A percentile compares a stretch with the other conserved stretches of the same genome.
phyloP scores from a whole-genome alignment of 148 eudicot species.

The Chenopodium formosanum region DNA sequence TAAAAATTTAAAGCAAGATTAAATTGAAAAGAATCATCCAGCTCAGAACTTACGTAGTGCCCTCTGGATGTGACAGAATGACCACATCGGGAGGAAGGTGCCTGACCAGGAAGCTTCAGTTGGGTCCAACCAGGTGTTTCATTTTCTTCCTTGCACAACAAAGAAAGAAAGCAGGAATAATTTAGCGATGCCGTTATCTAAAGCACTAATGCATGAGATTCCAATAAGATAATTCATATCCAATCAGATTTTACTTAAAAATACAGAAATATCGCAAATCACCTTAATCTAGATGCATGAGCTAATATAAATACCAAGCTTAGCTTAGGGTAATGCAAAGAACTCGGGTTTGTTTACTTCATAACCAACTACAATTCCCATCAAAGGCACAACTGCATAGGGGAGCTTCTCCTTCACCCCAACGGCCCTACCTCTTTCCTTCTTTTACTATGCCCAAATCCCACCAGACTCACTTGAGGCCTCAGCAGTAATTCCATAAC shows the following conservation, averaged over 20 bases:
- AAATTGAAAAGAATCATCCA: constrained; percentile 1
- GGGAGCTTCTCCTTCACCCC: neutral
- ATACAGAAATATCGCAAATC: neutral
- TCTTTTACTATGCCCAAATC: neutral
- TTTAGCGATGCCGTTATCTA: neutral
- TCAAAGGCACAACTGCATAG: neutral
- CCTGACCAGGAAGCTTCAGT: constrained; percentile 98
- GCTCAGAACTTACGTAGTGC: constrained; percentile 58
- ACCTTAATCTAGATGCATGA: neutral
- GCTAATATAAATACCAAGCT: neutral
- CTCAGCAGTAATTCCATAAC: neutral
- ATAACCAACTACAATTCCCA: neutral
- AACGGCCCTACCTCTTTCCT: neutral
- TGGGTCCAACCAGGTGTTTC: constrained; percentile 99
- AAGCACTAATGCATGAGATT: constrained; percentile 1
- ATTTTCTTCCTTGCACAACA: constrained; percentile 88
- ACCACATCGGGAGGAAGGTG: constrained; percentile 91
- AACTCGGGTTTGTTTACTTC: neutral
- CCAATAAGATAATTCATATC: neutral
- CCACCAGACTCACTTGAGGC: neutral
- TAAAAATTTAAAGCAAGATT: neutral
- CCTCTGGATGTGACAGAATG: constrained; percentile 93
- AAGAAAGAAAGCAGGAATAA: constrained; percentile 22
- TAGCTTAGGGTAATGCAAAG: neutral
- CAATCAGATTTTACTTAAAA: neutral